phyloP scores from a whole-genome alignment of 2,329 filamentous ascomycete genomes.

The Fusarium scirpi region DNA sequence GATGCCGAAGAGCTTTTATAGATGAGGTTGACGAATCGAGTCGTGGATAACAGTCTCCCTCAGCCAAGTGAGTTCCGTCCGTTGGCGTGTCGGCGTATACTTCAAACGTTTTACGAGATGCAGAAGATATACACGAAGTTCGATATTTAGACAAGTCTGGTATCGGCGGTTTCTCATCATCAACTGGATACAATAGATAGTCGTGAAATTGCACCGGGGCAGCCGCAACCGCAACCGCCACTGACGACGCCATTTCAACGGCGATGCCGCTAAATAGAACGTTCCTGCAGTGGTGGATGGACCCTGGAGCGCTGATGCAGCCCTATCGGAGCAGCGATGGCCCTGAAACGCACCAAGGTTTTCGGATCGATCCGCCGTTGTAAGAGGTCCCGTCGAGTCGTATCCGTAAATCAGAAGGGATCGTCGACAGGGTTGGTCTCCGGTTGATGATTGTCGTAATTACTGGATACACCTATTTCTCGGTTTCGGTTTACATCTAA shows the following conservation, averaged over 20 bases:
- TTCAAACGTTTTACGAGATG: slow-evolving; percentile 46
- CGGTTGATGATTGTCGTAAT: slow-evolving; percentile 2
- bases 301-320: slow-evolving; percentile 39
- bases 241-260: slow-evolving; percentile 29
- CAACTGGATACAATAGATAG: slow-evolving; percentile 21
- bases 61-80: slow-evolving; percentile 28
- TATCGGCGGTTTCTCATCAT: slow-evolving; percentile 33
- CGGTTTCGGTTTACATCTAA: not conserved
- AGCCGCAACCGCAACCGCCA: slow-evolving; percentile 22
- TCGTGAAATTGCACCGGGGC: slow-evolving; percentile 34
- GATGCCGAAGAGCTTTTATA: slow-evolving; percentile 27
- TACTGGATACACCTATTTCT: slow-evolving; percentile 6
- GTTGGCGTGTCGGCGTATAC: slow-evolving; percentile 38
- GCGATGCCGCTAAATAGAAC: slow-evolving; percentile 26
- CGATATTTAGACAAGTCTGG: slow-evolving; percentile 50
- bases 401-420: slow-evolving; percentile 21
- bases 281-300: slow-evolving; percentile 39
- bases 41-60: slow-evolving; percentile 43
- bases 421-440: slow-evolving; percentile 37
- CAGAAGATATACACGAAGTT: slow-evolving; percentile 50
- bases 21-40: slow-evolving; percentile 41
- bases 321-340: slow-evolving; percentile 35
- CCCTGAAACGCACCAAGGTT: slow-evolving; percentile 32
- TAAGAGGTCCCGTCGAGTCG: slow-evolving; percentile 20
- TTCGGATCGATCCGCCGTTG: slow-evolving; percentile 31